Base-by-base conservation (phyloP, 1,284 basidiomycete genomes). In the Butyriboletus appendiculatus region DNA sequence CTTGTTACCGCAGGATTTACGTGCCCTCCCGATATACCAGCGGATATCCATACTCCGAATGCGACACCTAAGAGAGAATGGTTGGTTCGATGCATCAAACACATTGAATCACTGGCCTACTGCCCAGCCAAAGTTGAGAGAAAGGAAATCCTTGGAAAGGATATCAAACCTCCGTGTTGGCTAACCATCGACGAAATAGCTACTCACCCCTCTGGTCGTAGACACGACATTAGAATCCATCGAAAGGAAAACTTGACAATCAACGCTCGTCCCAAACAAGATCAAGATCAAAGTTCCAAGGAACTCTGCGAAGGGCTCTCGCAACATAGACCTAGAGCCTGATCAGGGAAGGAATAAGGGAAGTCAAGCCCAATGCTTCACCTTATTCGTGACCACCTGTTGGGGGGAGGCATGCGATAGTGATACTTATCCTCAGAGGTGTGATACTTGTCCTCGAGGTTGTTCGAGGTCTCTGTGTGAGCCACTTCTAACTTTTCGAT, bases 1-100 rank as follows among this genome's bases (percentile, higher is more conserved):
- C 70, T 45, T 22, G 18, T 45, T 69, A 84, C 86, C 24, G 85
- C 86, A 48, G 88, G 88, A 65, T 90, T 90, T 56, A 90, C 81
- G 64, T 90, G 88, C 12, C 85, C 86, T 14, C 86, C 86, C 45
- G 86, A 87, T 48, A 87, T 79, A 40, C 84, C 83, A 39, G 77
- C 81, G 15, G 81, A 79, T 8, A 83, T 74, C 82, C 84, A 87
- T 8, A 81, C 83, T 47, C 86, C 88, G 56, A 89, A 72, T 4
- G 82, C 81, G 3, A 73, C 68, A 28, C 73, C 74, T 76, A 18
- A 28, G 3, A 38, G 18, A 16, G 41, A 9, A 39, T 28, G 39
- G 20, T 35, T 47, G 28, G 53, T 24, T 16, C n/a, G 45, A 33
- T 10, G 22, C 35, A 26, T 30, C 30, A 7, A 33, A 64, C 45